These are phyloP conservation scores for Artomyces pyxidatus DNA, from an alignment of 768 basidiomycete genomes.

Conservation along the genomic window DNA sequence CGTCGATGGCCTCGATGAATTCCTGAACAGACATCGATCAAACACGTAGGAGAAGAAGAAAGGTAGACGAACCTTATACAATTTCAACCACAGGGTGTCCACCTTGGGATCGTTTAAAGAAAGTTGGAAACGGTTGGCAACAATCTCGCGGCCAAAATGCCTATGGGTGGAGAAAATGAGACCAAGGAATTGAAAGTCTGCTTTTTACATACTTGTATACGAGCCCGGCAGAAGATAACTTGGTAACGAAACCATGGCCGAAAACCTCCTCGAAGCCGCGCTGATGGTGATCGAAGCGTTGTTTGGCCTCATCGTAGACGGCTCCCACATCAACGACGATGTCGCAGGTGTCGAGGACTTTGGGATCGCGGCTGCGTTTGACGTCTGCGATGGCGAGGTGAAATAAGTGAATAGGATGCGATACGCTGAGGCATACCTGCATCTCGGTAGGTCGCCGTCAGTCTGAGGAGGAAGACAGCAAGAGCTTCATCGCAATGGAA, in stretches of 20 bases:
- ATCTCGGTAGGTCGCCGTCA: conserved; percentile 64
- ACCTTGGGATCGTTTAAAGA: conserved; percentile 54
- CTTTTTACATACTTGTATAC: conserved; percentile 83
- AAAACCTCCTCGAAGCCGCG: conserved; percentile 88
- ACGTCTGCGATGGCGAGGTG: conserved; percentile 28
- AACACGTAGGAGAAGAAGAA: background rate
- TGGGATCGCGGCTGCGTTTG: conserved; percentile 67
- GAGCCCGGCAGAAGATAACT: conserved; percentile 87
- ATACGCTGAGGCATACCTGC: conserved; percentile 43
- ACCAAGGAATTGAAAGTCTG: background rate
- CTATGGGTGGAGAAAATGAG: conserved; percentile 28
- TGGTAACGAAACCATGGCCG: conserved; percentile 80
- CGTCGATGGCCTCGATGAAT: conserved; percentile 92
- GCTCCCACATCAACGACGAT: conserved; percentile 97
- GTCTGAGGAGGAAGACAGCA: conserved; percentile 81
- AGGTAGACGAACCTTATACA: conserved; percentile 59
- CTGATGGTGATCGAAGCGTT: conserved; percentile 94
- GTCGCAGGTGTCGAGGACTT: conserved; percentile 67
- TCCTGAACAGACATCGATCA: conserved; percentile 38
- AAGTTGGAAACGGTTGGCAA: conserved; percentile 51
- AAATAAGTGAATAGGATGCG: background rate
- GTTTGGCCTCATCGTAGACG: conserved; percentile 70
- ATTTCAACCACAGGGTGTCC: conserved; percentile 72
- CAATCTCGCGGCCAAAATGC: conserved; percentile 85
- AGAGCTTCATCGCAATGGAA: conserved; percentile 98